These are phyloP conservation scores for Dissoconium aciculare DNA, from an alignment of 2,329 filamentous ascomycete species.

Conservation along the genomic window DNA sequence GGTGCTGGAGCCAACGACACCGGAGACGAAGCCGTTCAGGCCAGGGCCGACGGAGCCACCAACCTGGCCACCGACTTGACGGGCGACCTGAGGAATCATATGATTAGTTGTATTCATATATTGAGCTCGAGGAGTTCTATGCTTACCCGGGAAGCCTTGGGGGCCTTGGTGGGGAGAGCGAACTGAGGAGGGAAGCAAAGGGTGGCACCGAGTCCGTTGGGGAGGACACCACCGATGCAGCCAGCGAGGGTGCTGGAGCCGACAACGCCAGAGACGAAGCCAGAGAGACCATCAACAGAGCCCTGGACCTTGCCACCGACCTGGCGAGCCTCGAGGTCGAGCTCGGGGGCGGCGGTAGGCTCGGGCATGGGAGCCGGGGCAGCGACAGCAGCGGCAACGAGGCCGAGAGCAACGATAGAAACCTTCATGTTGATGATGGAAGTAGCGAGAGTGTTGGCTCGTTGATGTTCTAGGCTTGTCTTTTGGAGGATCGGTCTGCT, in stretches of 20 bases:
- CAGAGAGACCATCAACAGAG: neutral
- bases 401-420: neutral
- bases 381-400: neutral
- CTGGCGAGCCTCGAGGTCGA: neutral
- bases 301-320: neutral
- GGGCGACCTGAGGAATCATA: no score
- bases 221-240: slow-evolving; percentile 1
- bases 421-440: neutral
- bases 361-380: neutral
- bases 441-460: neutral
- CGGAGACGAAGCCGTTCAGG: neutral
- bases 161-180: neutral
- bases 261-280: neutral
- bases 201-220: neutral
- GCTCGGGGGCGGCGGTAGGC: neutral
- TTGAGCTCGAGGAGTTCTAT: no score
- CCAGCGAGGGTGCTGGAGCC: slow-evolving; percentile 1
- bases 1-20: slow-evolving; percentile 1
- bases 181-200: neutral
- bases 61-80: neutral
- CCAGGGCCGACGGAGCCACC: neutral
- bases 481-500: neutral
- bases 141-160: no score
- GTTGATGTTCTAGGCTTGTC: neutral
- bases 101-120: no score